Base-by-base conservation (phyloP, 2,329 filamentous ascomycete genomes). In the Aureobasidium lini region DNA sequence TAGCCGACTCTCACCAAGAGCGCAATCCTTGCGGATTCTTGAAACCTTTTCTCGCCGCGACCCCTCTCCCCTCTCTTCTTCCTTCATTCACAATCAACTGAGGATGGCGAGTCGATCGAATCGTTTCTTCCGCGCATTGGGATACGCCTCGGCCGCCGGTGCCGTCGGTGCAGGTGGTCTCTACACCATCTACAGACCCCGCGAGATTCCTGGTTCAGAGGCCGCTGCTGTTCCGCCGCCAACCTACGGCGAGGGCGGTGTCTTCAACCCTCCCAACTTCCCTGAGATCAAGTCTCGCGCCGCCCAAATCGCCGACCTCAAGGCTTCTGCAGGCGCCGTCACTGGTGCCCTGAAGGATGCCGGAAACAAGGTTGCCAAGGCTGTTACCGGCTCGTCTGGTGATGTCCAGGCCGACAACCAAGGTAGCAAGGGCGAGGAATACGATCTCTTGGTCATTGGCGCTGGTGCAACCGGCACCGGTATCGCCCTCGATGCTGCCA, bases 401-500 rank as follows among this genome's bases (percentile, higher is more conserved):
- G 60, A 69, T n/a, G 66, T 62, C 39, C 64, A 70, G 58, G 64
- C 68, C 15, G 65, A 64, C 52, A 66, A 67, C 49, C 52, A 61
- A 58, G 62, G 61, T 8, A 60, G 52, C 23, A 64, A 62, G 53
- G 71, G 73, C 15, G 81, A 85, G 44, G 79, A 83, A 56, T 93
- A 92, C 67, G 89, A 93, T 70, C 77, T 94, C 42, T 77, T 93
- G 64, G 79, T 94, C 66, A 89, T 93, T 66, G 89, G 89, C 60
- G 88, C 84, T 63, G 89, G 89, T 64, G 89, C 89, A 13, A 93
- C 89, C 1, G 89, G 89, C 13, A 81, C 88, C 6, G 89, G 89
- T 28, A 90, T 94, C 66, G 89, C 89, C 11, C 81, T 94, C 47
- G 89, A 94, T 73, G 89, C 89, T 37, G 87, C 85, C 23, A 92